Evolutionary conservation across 1,284 basidiomycete species (phyloP), one percentile per base, ranked within the genome.

Genomic region (Ustanciosporium gigantosporum): DNA sequence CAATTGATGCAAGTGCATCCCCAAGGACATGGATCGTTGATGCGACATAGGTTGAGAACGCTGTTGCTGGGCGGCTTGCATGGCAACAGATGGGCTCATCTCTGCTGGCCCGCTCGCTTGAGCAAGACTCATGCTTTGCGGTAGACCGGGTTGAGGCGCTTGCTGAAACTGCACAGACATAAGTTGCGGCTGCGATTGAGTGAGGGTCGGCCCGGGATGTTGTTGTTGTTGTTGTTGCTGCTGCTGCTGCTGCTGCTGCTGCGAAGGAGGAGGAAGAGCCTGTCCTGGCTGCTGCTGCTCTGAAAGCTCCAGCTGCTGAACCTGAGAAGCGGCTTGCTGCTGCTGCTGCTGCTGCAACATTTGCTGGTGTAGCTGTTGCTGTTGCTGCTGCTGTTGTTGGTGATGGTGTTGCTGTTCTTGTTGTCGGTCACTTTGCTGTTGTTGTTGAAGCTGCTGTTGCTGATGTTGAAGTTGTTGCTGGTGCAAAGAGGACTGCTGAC

Each of bases 1-100:
- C 25, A 65, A 15, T 27, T 58, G 49, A 20, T 65, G 61, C 40
- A 65, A 21, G 32, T 65, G 55, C 25, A 65, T 5, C 9, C 61
- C 61, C 15, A 65, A 20, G 2, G 61, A 65, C 3, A 53, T 27
- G 6, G 61, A 65, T 7, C 61, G 55, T n/a, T 65, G 61, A 38
- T 65, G 61, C n/a, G 53, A 36, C 41, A 32, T 32, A 48, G 34
- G 29, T 7, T 47, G n/a, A n/a, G n/a, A n/a, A n/a, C n/a, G 59
- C 34, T 48, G 37, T 21, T 62, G 59, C 16, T 29, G 44, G 8
- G 32, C 40, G 21, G 37, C 27, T 11, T 46, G 36, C 9, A 37
- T 22, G 36, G 36, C 21, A 11, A 13, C 21, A 9, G 21, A 8
- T 9, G 6, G 19, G 24, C 24, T 37, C 36, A 37, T 37, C 9